A percentile compares a stretch with the other conserved stretches of the same genome.
Conservation (phyloP, 2,329 filamentous ascomycete genomes). For the Chaetomiaceae sp. region DNA sequence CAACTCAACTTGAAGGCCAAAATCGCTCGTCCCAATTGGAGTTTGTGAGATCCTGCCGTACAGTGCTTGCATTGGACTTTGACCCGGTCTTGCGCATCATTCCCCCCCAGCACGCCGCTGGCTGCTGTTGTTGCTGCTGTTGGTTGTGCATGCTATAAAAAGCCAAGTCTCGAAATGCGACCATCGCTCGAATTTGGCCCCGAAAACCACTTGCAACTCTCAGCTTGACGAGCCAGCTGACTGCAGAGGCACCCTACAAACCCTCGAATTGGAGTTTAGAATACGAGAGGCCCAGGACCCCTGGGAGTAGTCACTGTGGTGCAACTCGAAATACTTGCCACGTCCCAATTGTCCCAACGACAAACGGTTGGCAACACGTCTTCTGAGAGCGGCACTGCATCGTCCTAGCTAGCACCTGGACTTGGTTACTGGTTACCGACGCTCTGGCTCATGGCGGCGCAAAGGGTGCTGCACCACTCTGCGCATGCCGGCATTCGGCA, state of each 20-base stretch:
- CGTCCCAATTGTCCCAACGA: neutral
- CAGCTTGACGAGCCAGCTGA: too few relatives aligned
- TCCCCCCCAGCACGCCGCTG: too few relatives aligned
- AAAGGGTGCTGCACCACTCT: neutral
- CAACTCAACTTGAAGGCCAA: too few relatives aligned
- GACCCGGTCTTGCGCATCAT: too few relatives aligned
- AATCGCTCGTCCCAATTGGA: too few relatives aligned
- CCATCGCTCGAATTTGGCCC: neutral
- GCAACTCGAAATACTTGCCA: neutral
- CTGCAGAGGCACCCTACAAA: too few relatives aligned
- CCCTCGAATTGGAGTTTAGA: neutral
- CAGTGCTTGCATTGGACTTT: neutral
- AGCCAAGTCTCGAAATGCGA: neutral
- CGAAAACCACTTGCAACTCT: too few relatives aligned
- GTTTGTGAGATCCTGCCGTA: too few relatives aligned
- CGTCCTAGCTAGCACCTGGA: neutral
- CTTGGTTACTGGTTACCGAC: neutral
- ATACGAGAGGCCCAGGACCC: too few relatives aligned
- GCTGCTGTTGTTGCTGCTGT: neutral
- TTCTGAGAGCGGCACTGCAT: conserved; percentile 1
- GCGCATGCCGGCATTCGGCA: neutral
- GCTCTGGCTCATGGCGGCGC: neutral
- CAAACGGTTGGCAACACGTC: neutral
- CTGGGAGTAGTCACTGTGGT: neutral
- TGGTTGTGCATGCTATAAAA: conserved; percentile 2